Evolutionary conservation across 345 rosid species (phyloP).

Genomic region (Tarenaya hassleriana): DNA sequence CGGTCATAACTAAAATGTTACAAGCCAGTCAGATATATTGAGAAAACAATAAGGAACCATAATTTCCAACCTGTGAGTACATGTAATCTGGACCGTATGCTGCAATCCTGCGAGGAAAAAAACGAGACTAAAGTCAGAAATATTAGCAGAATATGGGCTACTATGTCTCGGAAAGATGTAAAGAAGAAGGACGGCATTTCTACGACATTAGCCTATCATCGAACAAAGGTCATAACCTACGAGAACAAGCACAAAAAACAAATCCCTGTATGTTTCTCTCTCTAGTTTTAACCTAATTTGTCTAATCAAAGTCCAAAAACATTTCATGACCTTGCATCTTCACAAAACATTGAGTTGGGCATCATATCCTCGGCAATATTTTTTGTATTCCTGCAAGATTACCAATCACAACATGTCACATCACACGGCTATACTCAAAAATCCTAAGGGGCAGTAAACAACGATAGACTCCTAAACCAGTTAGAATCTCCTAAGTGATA

Average conservation of each 20-base stretch:
- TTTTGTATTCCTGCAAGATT: constrained; percentile 66
- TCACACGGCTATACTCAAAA: constrained; percentile 36
- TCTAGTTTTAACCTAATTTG: background rate
- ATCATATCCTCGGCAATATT: constrained; percentile 51
- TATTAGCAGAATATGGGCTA: constrained; percentile 1
- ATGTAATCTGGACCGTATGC: constrained; percentile 71
- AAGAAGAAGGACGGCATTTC: too few relatives aligned
- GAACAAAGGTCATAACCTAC: too few relatives aligned
- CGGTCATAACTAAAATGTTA: constrained; percentile 2
- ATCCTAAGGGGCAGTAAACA: constrained; percentile 35
- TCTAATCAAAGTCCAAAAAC: constrained; percentile 23
- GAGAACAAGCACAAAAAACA: too few relatives aligned
- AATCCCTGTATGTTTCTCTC: constrained; percentile 5
- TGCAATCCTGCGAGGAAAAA: constrained; percentile 50
- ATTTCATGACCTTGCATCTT: constrained; percentile 52
- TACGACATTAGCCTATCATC: too few relatives aligned
- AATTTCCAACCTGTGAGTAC: constrained; percentile 59
- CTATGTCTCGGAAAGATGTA: too few relatives aligned
- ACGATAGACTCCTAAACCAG: constrained; percentile 30
- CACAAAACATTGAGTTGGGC: constrained; percentile 52
- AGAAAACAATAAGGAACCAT: constrained; percentile 15
- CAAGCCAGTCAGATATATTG: background rate
- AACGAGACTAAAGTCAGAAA: background rate
- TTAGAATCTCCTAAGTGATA: constrained; percentile 24
- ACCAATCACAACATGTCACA: constrained; percentile 66